Base-by-base conservation (phyloP, 2,329 filamentous ascomycete genomes). In the Immersiporthe knoxdaviesiana region DNA sequence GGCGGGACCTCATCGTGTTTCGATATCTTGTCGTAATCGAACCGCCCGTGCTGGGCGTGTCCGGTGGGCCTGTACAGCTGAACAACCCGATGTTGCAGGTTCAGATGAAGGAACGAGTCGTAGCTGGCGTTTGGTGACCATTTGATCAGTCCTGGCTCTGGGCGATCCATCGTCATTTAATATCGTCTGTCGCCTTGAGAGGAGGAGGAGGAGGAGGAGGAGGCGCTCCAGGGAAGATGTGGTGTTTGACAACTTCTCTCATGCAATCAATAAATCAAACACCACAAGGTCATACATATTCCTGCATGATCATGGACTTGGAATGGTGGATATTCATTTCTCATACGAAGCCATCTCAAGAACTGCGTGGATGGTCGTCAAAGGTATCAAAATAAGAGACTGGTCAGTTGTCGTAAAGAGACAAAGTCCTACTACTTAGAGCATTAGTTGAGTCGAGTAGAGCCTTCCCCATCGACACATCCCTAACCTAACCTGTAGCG, bases 81-180 rank as follows among this genome's bases (percentile, higher is more conserved):
- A 50, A 90, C 85, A 52, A 88, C 82, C 56, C 87, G 84, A 71
- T 89, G 86, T 72, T 89, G 87, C 62, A 91, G 78, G 74, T 90
- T 91, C 77, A 91, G 84, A 74, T 90, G 87, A 66, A 91, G 82
- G 73, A 91, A 91, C 66, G 84, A 87, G 75, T 90, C 85, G 70
- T 84, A 80, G 16, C 80, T 79, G 24, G 85, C 81, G 71, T 87
- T 88, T 63, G 88, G 86, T 30, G 88, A 90, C 89, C 89, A 91
- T 75, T 88, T 88, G 75, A 91, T 85, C 68, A 91, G 83, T 35
- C 89, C 89, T 14, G 86, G 85, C 73, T 89, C 87, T 2, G 86
- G 85, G 61, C 87, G 84, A 73, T 89, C 87, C 85, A 88, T 86
- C 67, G 64, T 58, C 52, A 39, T 60, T 14, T 24, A 50, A 18